These are phyloP conservation scores for Ophiognomonia clavigignenti-juglandacearum DNA, from an alignment of 2,329 filamentous ascomycete genomes.

Conservation along the genomic window DNA sequence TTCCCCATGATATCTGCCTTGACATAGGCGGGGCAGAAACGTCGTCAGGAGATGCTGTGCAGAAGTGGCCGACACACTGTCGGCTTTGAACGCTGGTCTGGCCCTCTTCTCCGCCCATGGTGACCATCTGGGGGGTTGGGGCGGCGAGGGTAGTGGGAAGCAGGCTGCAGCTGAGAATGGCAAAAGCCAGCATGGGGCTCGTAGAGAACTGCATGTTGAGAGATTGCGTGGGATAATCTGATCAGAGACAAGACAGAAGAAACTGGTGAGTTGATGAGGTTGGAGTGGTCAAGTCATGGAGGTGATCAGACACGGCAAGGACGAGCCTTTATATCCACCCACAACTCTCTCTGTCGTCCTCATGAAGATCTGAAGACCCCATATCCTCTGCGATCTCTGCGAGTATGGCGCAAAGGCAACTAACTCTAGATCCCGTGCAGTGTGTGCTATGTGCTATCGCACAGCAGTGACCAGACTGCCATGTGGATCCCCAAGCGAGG, in stretches of 20 bases:
- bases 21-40: too few species aligned
- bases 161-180: background rate
- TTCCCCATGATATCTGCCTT: too few species aligned
- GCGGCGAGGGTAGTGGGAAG: background rate
- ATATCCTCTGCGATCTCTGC: too few species aligned
- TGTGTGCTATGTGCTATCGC: too few species aligned
- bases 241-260: background rate
- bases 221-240: background rate
- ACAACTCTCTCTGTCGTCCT: too few species aligned
- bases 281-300: background rate
- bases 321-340: background rate
- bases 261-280: background rate
- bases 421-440: too few species aligned
- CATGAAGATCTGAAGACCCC: too few species aligned
- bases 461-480: background rate
- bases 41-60: too few species aligned
- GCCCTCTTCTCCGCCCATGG: background rate
- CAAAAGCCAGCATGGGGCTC: background rate
- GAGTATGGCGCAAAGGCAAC: too few species aligned
- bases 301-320: background rate
- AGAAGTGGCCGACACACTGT: too few species aligned
- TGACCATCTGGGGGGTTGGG: background rate
- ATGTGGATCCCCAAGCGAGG: conserved; percentile 6
- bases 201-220: background rate
- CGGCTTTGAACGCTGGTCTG: background rate